phyloP scores from a whole-genome alignment of 345 rosid species.

The Hypericum perforatum region DNA sequence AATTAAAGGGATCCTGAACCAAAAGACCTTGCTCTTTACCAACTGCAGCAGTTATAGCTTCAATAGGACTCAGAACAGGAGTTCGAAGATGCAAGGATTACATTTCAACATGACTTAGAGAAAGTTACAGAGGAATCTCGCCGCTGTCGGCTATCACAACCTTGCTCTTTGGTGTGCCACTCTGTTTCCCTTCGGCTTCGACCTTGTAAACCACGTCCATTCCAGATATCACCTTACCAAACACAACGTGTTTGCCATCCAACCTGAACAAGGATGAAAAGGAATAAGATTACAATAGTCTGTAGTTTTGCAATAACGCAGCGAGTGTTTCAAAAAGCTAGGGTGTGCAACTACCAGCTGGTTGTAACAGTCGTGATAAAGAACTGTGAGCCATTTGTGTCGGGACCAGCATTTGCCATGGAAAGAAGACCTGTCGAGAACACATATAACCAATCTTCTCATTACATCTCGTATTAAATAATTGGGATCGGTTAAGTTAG shows the following conservation, averaged over 20 bases:
- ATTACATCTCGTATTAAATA: background rate
- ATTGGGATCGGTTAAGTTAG: background rate
- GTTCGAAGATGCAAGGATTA: too few relatives aligned
- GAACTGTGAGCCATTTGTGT: constrained; percentile 94
- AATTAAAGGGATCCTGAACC: too few relatives aligned
- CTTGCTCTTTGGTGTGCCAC: constrained; percentile 76
- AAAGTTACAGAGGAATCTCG: constrained; percentile 57
- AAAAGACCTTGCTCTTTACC: too few relatives aligned
- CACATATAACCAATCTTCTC: background rate
- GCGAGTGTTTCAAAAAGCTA: background rate
- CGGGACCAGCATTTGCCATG: constrained; percentile 90
- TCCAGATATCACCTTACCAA: constrained; percentile 92
- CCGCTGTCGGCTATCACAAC: constrained; percentile 88
- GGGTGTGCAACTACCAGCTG: constrained; percentile 48
- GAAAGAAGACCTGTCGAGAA: constrained; percentile 52
- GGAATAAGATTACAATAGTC: background rate
- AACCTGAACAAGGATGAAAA: constrained; percentile 42
- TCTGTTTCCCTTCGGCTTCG: constrained; percentile 87
- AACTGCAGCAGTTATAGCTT: too few relatives aligned
- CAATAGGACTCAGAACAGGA: too few relatives aligned
- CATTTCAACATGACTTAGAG: background rate
- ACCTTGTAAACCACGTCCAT: constrained; percentile 92
- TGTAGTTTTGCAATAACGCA: too few relatives aligned
- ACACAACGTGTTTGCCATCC: constrained; percentile 92
- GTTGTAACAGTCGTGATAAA: constrained; percentile 89